Conservation (phyloP, 2,329 filamentous ascomycete genomes). For the Claviceps capensis region DNA sequence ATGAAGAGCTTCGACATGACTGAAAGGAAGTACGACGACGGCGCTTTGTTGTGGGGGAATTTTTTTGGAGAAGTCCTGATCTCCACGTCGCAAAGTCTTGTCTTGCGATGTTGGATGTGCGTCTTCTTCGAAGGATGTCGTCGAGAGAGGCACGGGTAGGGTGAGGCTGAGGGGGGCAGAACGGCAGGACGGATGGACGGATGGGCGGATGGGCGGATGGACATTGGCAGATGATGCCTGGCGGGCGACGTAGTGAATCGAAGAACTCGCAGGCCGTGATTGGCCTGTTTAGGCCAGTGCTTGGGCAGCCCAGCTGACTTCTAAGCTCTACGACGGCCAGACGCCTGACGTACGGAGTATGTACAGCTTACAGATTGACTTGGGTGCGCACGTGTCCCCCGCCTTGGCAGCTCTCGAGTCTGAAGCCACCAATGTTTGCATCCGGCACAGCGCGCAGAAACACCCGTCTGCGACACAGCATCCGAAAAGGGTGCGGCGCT, state of each 20-base stretch:
- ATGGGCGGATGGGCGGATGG: constrained; percentile 2
- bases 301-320: not conserved
- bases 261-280: not conserved
- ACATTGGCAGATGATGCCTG: constrained; percentile 3
- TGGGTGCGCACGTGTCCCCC: too few relatives aligned
- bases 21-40: constrained; percentile 8
- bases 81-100: not conserved
- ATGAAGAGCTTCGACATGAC: constrained; percentile 90
- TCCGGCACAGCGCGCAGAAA: too few relatives aligned
- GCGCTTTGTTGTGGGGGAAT: not conserved
- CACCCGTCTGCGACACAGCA: too few relatives aligned
- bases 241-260: not conserved
- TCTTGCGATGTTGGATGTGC: not conserved
- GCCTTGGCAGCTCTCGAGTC: too few relatives aligned
- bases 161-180: constrained; percentile 1
- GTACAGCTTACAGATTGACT: too few relatives aligned
- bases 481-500: too few relatives aligned
- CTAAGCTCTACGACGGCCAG: too few relatives aligned
- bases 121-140: not conserved
- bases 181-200: not conserved
- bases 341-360: too few relatives aligned
- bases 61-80: not conserved
- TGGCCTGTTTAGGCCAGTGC: not conserved
- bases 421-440: too few relatives aligned
- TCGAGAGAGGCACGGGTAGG: not conserved